Percentiles rank a stretch among this genome's conserved stretches.
Conservation (phyloP, 495 filamentous ascomycete species). For the Aspergillus indologenus region DNA sequence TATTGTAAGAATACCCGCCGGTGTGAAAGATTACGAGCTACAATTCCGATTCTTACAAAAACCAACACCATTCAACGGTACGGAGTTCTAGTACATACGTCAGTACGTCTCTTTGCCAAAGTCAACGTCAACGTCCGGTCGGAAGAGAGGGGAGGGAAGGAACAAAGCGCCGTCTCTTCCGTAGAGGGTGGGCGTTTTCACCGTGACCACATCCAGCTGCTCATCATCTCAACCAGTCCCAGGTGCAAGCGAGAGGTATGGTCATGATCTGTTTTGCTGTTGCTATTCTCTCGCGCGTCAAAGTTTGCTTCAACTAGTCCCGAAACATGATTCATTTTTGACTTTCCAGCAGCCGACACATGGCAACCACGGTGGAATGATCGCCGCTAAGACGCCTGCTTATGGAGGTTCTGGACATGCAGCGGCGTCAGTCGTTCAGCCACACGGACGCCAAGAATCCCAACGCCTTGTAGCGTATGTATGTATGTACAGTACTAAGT, state of each 20-base stretch:
- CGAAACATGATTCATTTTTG: constrained; percentile 13
- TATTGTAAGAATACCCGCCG: neutral
- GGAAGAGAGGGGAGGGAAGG: no score
- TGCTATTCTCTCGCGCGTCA: neutral
- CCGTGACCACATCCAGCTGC: neutral
- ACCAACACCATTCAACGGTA: no score
- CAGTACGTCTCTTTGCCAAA: no score
- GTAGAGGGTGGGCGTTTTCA: no score
- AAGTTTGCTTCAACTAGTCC: neutral
- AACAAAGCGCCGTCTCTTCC: no score
- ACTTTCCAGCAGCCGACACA: constrained; percentile 25
- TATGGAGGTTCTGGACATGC: constrained; percentile 16
- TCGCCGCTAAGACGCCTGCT: constrained; percentile 23
- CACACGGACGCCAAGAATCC: constrained; percentile 16
- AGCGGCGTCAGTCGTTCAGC: constrained; percentile 20
- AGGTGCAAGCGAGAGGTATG: no score
- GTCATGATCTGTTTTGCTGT: no score
- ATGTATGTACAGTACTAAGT: no score
- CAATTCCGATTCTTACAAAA: no score
- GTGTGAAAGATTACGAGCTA: neutral
- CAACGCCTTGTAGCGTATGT: neutral
- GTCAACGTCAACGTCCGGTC: no score
- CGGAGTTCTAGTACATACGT: no score
- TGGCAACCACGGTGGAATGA: constrained; percentile 30
- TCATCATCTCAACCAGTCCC: no score